Evolutionary conservation across 495 filamentous ascomycete genomes (phyloP), one percentile per base, ranked within the genome.

Genomic region (Aspergillus coremiiformis): DNA sequence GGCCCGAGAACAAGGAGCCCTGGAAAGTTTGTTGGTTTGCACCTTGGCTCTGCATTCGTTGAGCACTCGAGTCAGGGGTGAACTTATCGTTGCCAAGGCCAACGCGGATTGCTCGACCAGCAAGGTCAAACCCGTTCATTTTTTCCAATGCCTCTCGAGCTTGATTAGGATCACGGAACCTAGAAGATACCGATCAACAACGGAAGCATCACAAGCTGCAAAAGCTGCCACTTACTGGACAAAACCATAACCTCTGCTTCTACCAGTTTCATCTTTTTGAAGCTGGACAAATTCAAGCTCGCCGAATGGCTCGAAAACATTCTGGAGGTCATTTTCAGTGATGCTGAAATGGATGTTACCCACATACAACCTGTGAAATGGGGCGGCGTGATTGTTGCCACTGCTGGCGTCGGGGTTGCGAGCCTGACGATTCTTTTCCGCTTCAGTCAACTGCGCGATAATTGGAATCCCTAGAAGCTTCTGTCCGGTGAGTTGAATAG

Each of bases 51-150:
- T 88, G 84, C 75, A 92, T 89, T 64, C 90, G 88, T 77, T 90
- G 90, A 62, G 88, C 86, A 69, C 87, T 96, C 69, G 90, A 92
- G 75, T 96, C 93, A 57, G 90, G 87, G 75, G 93, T 97, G 72
- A 97, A 99, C 86, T 97, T 97, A 87, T 99, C 94, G 76, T 95
- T 99, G 72, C 94, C 94, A 78, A 99, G 90, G 69, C 94, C 94
- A 72, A 99, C 94, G 64, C 94, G 89, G 65, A 99, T 97, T 49
- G 89, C 89, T 62, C 94, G 90, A 73, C 91, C 91, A 64, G 92
- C 94, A 64, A 99, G 86, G 69, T 97, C 94, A 75, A 96, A 99
- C 44, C 91, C 90, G 73, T 99, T 99, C 93, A 99, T 96, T 73
- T 96, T 93, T 71, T 96, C 89, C 48, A 99, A 77, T 44, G 94